Evolutionary conservation across 768 basidiomycete genomes (phyloP).

Genomic region (Lactifluus volemus): DNA sequence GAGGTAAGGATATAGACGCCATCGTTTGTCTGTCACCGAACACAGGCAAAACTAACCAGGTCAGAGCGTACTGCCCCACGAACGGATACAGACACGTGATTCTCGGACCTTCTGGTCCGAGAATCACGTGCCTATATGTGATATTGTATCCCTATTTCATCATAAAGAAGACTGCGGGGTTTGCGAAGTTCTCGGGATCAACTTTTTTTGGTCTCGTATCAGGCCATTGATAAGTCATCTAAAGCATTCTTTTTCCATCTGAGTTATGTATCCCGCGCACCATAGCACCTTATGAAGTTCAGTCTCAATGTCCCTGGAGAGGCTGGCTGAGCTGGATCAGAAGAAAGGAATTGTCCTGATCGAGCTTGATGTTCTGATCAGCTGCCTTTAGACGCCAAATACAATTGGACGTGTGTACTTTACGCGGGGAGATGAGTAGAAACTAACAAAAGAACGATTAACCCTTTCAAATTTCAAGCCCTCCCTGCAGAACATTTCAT

Average conservation of each 20-base stretch:
- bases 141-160: background rate
- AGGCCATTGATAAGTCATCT: background rate
- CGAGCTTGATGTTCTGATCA: background rate
- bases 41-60: too few species aligned
- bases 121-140: background rate
- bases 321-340: background rate
- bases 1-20: conserved; percentile 11
- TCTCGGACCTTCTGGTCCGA: background rate
- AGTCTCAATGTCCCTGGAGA: background rate
- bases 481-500: too few species aligned
- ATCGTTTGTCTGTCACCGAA: background rate
- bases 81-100: too few species aligned
- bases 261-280: background rate
- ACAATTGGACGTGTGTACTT: background rate
- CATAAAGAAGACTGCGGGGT: conserved; percentile 3
- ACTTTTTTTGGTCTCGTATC: background rate
- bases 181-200: background rate
- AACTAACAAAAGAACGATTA: too few species aligned
- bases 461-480: too few species aligned
- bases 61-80: too few species aligned
- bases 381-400: background rate
- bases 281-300: background rate
- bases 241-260: background rate
- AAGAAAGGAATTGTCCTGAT: background rate
- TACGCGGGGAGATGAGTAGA: too few species aligned